A percentile compares a stretch with the other conserved stretches of the same genome.
Evolutionary conservation across 2,329 filamentous ascomycete genomes (phyloP).

Genomic region (Aspergillus oerlinghausenensis): DNA sequence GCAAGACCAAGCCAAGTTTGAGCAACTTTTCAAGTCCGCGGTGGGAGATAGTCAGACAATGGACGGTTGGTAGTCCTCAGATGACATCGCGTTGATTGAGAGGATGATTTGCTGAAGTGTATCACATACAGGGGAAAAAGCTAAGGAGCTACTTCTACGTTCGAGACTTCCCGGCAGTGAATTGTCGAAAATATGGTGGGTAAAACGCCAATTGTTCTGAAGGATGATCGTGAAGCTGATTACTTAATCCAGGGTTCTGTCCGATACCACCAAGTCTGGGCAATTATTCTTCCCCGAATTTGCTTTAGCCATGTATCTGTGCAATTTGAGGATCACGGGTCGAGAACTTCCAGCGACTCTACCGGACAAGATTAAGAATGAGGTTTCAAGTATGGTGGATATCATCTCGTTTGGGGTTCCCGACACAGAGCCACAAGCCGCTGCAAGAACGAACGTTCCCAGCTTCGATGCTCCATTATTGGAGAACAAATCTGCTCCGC

Average conservation of each 20-base stretch:
- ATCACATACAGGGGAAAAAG: constrained; percentile 62
- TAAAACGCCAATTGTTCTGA: background rate
- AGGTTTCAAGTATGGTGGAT: constrained; percentile 99
- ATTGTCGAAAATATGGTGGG: constrained; percentile 86
- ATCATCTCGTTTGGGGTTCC: constrained; percentile 93
- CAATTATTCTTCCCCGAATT: constrained; percentile 98
- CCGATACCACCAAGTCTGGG: constrained; percentile 92
- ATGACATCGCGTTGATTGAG: background rate
- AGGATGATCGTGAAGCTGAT: constrained; percentile 4
- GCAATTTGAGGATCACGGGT: constrained; percentile 85
- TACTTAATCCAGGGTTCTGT: constrained; percentile 63
- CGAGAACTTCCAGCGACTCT: constrained; percentile 71
- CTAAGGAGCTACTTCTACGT: constrained; percentile 79
- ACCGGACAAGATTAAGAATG: constrained; percentile 85
- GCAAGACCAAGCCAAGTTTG: constrained; percentile 91
- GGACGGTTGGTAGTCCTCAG: constrained; percentile 52
- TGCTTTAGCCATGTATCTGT: constrained; percentile 95
- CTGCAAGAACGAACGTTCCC: constrained; percentile 62
- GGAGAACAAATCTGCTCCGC: constrained; percentile 47
- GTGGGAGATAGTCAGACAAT: constrained; percentile 79
- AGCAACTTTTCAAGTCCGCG: constrained; percentile 94
- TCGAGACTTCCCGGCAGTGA: constrained; percentile 84
- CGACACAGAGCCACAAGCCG: constrained; percentile 59
- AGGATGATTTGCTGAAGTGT: constrained; percentile 10
- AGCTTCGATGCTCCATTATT: constrained; percentile 59